phyloP scores from a whole-genome alignment of 768 basidiomycete species.

The Phanerodontia chrysosporium region DNA sequence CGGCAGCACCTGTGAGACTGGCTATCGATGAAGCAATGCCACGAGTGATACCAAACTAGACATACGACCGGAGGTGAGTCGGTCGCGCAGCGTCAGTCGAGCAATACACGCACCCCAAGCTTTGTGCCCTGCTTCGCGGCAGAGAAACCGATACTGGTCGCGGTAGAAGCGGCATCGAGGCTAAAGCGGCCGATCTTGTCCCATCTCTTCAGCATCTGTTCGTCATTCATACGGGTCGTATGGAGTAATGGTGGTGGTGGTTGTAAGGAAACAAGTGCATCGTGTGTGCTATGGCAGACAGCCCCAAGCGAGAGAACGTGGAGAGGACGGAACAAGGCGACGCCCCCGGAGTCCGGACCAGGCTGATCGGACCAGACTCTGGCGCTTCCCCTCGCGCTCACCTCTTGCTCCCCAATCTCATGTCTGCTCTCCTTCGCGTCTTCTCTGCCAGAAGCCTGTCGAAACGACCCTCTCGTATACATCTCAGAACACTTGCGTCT shows the following conservation, averaged over 20 bases:
- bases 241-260: not conserved
- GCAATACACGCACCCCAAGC: slow-evolving; percentile 50
- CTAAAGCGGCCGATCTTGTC: slow-evolving; percentile 48
- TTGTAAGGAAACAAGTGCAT: not conserved
- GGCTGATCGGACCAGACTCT: slow-evolving; percentile 1
- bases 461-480: not conserved
- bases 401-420: not conserved
- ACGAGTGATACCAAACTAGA: slow-evolving; percentile 66
- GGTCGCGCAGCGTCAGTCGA: slow-evolving; percentile 2
- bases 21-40: slow-evolving; percentile 55
- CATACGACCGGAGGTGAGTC: not conserved
- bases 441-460: not conserved
- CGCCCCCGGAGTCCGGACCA: not conserved
- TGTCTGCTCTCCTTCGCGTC: slow-evolving; percentile 10
- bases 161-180: slow-evolving; percentile 62
- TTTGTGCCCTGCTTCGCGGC: slow-evolving; percentile 64
- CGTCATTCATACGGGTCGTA: not conserved
- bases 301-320: not conserved
- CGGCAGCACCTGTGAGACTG: slow-evolving; percentile 50
- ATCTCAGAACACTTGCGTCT: slow-evolving; percentile 28
- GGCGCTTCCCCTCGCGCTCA: not conserved
- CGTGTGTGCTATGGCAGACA: not conserved
- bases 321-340: not conserved
- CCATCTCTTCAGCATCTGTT: slow-evolving; percentile 32
- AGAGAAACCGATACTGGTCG: slow-evolving; percentile 61